Base-by-base conservation (phyloP, 2,329 filamentous ascomycete species). In the Curvularia verruculosa region DNA sequence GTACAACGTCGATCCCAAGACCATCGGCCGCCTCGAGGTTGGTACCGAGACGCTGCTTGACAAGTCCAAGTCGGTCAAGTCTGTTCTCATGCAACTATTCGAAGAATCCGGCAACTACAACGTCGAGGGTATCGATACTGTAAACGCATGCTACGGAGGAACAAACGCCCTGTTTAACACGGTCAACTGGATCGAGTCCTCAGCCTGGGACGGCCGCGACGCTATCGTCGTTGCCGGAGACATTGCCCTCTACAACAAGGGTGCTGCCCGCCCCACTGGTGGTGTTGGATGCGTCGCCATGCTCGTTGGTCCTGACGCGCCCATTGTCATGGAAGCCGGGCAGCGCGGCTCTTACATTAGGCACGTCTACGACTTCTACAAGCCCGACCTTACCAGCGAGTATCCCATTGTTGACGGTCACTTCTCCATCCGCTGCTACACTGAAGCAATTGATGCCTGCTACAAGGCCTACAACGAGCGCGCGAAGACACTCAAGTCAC, bases 31-130 rank as follows among this genome's bases (percentile, higher is more conserved):
- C 67, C 73, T 83, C 59, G 81, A 83, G 67, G 81, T 83, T 59
- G 81, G 81, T 68, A 83, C 81, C 50, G 81, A 83, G 77, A 83
- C 81, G 24, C 73, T 83, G 37, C 78, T 83, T 59, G 81, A 83
- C 78, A 83, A 83, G 78, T 82, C 81, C 55, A 83, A 83, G 72
- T 83, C 81, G 19, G 80, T 82, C 70, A 83, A 83, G 76, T 81
- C 80, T 4, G 80, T 83, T 48, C 72, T 83, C 54, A 83, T 83
- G 81, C 81, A 83, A 63, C 71, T 83, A 45, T 83, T 83, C 60
- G 77, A 78, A 61, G 73, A 77, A 54, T 79, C 76, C n/a, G 81
- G 80, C 69, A 83, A 83, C 75, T 81, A 76, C 72, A 82, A 83
- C 73, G 75, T 83, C 23, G 81, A 83, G 73, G 81, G 81, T 61